Conservation (phyloP, 352 stramenopile species). For the Blastocystis sp. region DNA sequence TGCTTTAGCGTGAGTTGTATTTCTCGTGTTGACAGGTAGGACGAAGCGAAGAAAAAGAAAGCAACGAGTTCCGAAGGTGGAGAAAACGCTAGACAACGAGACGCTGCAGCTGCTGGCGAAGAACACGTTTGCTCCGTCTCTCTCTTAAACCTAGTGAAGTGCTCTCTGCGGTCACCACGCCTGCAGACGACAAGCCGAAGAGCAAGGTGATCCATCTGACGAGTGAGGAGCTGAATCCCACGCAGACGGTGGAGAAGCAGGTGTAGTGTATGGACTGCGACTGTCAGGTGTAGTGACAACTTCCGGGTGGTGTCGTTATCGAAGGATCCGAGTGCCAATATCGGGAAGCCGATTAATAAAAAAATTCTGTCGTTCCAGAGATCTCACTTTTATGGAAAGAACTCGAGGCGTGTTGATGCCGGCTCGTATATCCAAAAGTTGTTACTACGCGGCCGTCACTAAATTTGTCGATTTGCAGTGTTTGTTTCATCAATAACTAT, state of each 20-base stretch:
- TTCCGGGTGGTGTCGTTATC: conserved; percentile 39
- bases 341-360: conserved; percentile 15
- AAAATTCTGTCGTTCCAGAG: conserved; percentile 28
- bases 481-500: not conserved
- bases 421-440: not conserved
- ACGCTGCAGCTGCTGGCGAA: not conserved
- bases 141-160: not conserved
- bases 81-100: not conserved
- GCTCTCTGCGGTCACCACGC: not conserved
- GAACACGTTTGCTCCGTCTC: not conserved
- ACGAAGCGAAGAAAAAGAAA: conserved; percentile 55
- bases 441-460: not conserved
- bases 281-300: not conserved
- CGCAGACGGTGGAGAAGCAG: conserved; percentile 32
- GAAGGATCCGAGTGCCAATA: not conserved
- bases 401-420: not conserved
- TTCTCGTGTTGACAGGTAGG: not conserved
- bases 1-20: not conserved
- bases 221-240: not conserved
- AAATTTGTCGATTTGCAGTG: not conserved
- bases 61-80: not conserved
- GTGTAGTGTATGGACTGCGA: not conserved
- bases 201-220: conserved; percentile 31
- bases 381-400: conserved; percentile 43
- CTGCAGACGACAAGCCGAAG: not conserved